A percentile compares a stretch with the other conserved stretches of the same genome.
Conservation (phyloP, 2,329 filamentous ascomycete species). For the Gremmenia infestans region DNA sequence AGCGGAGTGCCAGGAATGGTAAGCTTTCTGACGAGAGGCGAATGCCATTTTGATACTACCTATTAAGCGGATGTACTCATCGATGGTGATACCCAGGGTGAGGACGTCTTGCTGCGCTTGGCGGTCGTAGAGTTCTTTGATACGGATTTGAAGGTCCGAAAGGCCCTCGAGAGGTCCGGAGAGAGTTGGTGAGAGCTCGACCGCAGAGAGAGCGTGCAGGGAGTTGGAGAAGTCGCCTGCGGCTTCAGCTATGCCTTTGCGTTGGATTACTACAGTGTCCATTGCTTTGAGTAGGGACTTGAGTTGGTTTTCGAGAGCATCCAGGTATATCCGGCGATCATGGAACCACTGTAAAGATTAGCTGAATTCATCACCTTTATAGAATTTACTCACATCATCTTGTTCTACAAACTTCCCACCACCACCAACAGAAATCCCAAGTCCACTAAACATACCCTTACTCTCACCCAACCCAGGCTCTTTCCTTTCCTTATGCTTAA, state of each 20-base stretch:
- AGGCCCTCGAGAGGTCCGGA: slow-evolving; percentile 87
- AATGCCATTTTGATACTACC: slow-evolving; percentile 94
- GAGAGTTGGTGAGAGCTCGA: slow-evolving; percentile 84
- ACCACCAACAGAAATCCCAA: slow-evolving; percentile 73
- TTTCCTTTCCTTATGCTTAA: slow-evolving; percentile 95
- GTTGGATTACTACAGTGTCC: slow-evolving; percentile 85
- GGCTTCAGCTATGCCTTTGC: slow-evolving; percentile 89
- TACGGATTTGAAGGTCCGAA: slow-evolving; percentile 88
- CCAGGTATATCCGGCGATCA: slow-evolving; percentile 89
- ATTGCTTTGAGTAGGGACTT: slow-evolving; percentile 89
- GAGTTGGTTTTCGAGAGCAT: slow-evolving; percentile 86
- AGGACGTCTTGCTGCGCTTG: slow-evolving; percentile 96
- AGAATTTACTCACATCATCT: slow-evolving; percentile 67
- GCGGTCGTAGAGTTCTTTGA: slow-evolving; percentile 90
- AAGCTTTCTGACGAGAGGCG: slow-evolving; percentile 86
- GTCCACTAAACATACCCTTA: slow-evolving; percentile 85
- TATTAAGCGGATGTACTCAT: slow-evolving; percentile 96
- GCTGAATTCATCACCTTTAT: background rate
- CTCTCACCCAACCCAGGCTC: slow-evolving; percentile 82
- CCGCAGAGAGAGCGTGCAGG: slow-evolving; percentile 84
- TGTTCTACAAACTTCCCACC: slow-evolving; percentile 93
- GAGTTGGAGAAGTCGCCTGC: slow-evolving; percentile 91
- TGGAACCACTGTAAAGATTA: slow-evolving; percentile 76
- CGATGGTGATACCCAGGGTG: slow-evolving; percentile 93
- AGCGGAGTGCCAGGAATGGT: slow-evolving; percentile 87